phyloP scores from a whole-genome alignment of 2,329 filamentous ascomycete species.

The Arthrobotrys conoides region DNA sequence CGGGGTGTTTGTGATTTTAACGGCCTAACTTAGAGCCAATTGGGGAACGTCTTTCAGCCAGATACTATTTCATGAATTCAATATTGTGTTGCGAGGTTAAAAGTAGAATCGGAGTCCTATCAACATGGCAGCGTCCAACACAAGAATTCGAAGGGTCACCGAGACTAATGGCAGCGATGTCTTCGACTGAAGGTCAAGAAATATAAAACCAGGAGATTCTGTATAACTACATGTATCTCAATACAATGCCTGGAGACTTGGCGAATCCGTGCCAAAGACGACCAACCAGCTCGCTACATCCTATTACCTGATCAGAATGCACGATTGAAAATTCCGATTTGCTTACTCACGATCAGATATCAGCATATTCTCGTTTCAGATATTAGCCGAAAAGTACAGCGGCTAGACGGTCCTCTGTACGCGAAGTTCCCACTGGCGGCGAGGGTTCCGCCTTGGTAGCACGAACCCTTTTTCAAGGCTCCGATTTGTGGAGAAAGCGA shows the following conservation, averaged over 20 bases:
- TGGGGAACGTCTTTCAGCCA: not conserved
- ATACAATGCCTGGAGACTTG: no score
- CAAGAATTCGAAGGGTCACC: no score
- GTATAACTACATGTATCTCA: no score
- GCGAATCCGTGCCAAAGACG: no score
- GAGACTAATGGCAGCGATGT: no score
- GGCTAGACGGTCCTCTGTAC: constrained; percentile 23
- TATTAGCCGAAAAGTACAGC: constrained; percentile 35
- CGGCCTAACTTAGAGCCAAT: not conserved
- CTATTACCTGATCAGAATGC: constrained; percentile 21
- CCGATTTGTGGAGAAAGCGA: constrained; percentile 7
- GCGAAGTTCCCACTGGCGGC: constrained; percentile 16
- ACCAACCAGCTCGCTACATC: not conserved
- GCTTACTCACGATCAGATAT: constrained; percentile 9
- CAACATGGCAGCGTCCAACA: no score
- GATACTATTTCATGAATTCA: no score
- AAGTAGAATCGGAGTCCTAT: no score
- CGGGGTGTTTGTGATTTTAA: not conserved
- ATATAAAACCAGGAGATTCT: no score
- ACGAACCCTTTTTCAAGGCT: not conserved
- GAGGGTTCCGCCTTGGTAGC: constrained; percentile 39
- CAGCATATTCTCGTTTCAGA: constrained; percentile 26
- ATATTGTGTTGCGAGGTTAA: no score
- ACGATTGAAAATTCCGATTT: not conserved
- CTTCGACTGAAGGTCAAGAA: no score